Conservation (phyloP, 2,329 filamentous ascomycete genomes). For the Fusarium sp. region DNA sequence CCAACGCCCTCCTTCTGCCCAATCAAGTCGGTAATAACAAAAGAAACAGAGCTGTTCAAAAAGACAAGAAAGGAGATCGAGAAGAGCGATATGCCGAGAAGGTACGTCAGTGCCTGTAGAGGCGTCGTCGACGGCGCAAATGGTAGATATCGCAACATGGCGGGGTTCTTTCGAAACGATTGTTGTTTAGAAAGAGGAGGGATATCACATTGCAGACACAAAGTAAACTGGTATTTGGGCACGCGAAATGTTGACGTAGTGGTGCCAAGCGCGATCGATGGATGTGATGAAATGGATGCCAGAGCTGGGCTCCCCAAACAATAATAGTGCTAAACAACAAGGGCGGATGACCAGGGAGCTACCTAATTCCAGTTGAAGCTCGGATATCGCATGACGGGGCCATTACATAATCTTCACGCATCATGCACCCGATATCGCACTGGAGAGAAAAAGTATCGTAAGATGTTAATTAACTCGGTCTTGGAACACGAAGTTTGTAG, state of each 20-base stretch:
- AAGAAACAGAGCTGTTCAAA: conserved; percentile 85
- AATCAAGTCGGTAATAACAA: conserved; percentile 86
- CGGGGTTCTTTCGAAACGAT: not conserved
- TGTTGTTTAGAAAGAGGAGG: conserved; percentile 3
- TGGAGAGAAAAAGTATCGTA: not conserved
- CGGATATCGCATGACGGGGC: conserved; percentile 35
- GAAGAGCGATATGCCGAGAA: conserved; percentile 85
- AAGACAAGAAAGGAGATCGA: conserved; percentile 92
- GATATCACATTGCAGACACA: conserved; percentile 37
- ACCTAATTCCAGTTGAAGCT: conserved; percentile 25
- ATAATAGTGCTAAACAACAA: conserved; percentile 15
- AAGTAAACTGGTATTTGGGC: not conserved
- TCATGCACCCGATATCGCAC: conserved; percentile 31
- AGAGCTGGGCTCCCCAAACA: conserved; percentile 11
- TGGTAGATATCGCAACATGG: conserved; percentile 62
- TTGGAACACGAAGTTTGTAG: conserved; percentile 3
- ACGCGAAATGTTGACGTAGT: conserved; percentile 36
- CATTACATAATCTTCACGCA: conserved; percentile 39
- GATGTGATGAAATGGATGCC: conserved; percentile 16
- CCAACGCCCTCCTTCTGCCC: conserved; percentile 79
- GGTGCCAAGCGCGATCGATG: conserved; percentile 23
- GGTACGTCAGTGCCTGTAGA: conserved; percentile 77
- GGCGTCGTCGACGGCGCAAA: conserved; percentile 71
- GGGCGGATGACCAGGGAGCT: conserved; percentile 12
- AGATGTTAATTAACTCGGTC: not conserved